Conservation (phyloP, 495 filamentous ascomycete species). For the Aspergillus coremiiformis region DNA sequence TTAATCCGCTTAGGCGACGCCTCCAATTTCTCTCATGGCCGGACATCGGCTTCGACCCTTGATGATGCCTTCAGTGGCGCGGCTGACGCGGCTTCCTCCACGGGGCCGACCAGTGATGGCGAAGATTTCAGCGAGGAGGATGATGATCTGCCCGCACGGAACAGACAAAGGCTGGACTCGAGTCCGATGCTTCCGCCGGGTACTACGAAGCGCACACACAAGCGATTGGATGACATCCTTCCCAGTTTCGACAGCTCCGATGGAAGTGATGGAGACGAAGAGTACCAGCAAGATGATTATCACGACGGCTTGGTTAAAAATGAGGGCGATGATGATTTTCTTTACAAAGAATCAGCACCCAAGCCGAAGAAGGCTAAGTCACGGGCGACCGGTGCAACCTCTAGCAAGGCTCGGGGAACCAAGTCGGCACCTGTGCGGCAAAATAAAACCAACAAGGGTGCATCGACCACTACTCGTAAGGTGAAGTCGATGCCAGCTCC, state of each 20-base stretch:
- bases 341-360: conserved; percentile 35
- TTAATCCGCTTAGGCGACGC: conserved; percentile 91
- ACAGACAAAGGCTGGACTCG: conserved; percentile 54
- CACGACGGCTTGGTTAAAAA: conserved; percentile 50
- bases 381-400: conserved; percentile 24
- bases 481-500: conserved; percentile 44
- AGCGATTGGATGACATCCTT: conserved; percentile 54
- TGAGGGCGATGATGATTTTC: conserved; percentile 42
- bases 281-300: conserved; percentile 51
- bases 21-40: conserved; percentile 79
- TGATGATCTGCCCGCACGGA: conserved; percentile 55
- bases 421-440: conserved; percentile 35
- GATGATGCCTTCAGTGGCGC: conserved; percentile 87
- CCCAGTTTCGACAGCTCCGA: conserved; percentile 64
- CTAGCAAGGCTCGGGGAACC: conserved; percentile 28
- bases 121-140: conserved; percentile 71
- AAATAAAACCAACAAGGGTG: conserved; percentile 41
- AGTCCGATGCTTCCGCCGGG: conserved; percentile 47
- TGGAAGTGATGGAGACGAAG: conserved; percentile 52
- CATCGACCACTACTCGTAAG: conserved; percentile 43
- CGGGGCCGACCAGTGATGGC: conserved; percentile 67
- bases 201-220: conserved; percentile 45
- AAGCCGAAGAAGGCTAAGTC: conserved; percentile 42
- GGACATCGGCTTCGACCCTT: conserved; percentile 85
- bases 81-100: conserved; percentile 80